Evolutionary conservation across 768 basidiomycete species (phyloP).

Genomic region (Udeniomyces megalosporus): DNA sequence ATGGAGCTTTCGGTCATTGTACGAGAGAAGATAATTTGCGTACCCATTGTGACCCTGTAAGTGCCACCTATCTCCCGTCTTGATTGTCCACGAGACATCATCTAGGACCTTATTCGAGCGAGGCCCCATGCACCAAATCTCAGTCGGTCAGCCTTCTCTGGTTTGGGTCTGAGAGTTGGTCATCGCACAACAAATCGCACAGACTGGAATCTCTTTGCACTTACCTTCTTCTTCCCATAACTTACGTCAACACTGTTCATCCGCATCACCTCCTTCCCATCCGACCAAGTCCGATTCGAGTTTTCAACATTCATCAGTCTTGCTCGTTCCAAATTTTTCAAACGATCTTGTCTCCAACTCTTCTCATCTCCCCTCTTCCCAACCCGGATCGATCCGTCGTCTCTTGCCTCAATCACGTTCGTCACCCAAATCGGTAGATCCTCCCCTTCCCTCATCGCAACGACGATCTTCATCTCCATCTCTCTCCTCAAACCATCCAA

Average conservation of each 20-base stretch:
- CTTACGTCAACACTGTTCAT: constrained; percentile 51
- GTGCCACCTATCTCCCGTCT: constrained; percentile 72
- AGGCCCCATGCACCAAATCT: no score
- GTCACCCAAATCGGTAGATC: constrained; percentile 27
- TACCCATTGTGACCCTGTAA: constrained; percentile 81
- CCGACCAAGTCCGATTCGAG: neutral
- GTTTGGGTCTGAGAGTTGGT: neutral
- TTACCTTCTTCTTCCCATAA: constrained; percentile 50
- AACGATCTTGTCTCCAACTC: constrained; percentile 35
- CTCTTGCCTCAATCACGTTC: constrained; percentile 23
- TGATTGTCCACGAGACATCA: constrained; percentile 65
- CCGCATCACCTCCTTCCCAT: constrained; percentile 39
- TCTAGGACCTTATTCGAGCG: constrained; percentile 63
- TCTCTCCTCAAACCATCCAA: constrained; percentile 23
- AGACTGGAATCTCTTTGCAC: no score
- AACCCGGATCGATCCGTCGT: constrained; percentile 39
- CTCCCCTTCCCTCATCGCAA: constrained; percentile 24
- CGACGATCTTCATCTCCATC: constrained; percentile 20
- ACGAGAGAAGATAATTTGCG: no score
- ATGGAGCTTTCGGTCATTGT: no score
- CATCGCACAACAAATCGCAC: neutral
- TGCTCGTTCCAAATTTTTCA: constrained; percentile 36
- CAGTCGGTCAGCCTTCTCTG: no score
- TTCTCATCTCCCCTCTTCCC: constrained; percentile 37
- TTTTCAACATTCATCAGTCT: constrained; percentile 9